A percentile compares a stretch with the other conserved stretches of the same genome.
Conservation (phyloP, 352 stramenopile genomes). For the Phytophthora tubulina region DNA sequence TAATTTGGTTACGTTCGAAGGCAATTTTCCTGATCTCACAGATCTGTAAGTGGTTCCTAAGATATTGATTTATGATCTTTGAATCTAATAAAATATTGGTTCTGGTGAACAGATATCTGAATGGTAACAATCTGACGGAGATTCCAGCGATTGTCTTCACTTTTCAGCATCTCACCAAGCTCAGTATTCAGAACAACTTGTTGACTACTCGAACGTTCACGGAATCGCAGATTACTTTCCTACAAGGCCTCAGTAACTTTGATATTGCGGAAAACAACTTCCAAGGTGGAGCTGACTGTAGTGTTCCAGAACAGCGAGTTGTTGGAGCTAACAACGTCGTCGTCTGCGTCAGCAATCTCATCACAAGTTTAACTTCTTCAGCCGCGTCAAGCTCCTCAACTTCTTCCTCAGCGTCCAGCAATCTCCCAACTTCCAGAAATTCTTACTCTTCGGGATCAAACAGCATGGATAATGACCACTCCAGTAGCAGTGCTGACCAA, state of each 20-base stretch:
- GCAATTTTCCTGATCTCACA: constrained; percentile 25
- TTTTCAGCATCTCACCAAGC: constrained; percentile 20
- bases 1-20: constrained; percentile 28
- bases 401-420: constrained; percentile 3
- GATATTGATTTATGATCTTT: neutral
- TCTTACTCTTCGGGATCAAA: constrained; percentile 18
- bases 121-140: constrained; percentile 27
- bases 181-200: constrained; percentile 28
- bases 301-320: constrained; percentile 12
- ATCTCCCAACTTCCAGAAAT: constrained; percentile 5
- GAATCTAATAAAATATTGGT: neutral
- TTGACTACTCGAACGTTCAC: constrained; percentile 30
- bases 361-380: neutral
- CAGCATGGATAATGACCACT: constrained; percentile 6
- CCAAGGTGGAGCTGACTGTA: constrained; percentile 15
- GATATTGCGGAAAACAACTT: constrained; percentile 27
- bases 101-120: constrained; percentile 22
- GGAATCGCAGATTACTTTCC: constrained; percentile 26
- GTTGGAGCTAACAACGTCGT: constrained; percentile 22
- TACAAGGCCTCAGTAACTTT: constrained; percentile 24
- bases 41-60: constrained; percentile 20
- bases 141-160: constrained; percentile 34
- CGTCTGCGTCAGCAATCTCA: constrained; percentile 17
- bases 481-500: neutral
- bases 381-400: constrained; percentile 5